Percentiles rank a stretch among this genome's conserved stretches.
These are phyloP conservation scores for Schwanniomyces etchellsii DNA, from an alignment of 1,139 yeast species.

Conservation along the genomic window DNA sequence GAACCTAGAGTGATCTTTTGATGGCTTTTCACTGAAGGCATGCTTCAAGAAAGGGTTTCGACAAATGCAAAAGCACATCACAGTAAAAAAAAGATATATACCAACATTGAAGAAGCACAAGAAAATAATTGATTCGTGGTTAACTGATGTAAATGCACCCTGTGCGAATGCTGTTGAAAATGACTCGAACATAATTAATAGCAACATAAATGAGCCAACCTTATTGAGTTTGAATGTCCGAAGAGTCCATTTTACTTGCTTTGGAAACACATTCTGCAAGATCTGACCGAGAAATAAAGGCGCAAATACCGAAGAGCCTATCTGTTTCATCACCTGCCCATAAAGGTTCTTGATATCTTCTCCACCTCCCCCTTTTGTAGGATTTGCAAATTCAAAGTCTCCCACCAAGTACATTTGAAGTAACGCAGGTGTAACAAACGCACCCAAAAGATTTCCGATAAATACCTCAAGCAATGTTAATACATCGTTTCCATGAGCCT, in stretches of 20 bases:
- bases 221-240: conserved; percentile 58
- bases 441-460: conserved; percentile 78
- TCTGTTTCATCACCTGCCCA: conserved; percentile 73
- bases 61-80: conserved; percentile 50
- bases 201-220: conserved; percentile 72
- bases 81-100: conserved; percentile 69
- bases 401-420: conserved; percentile 63
- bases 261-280: conserved; percentile 63
- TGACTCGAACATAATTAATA: conserved; percentile 76
- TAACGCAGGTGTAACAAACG: conserved; percentile 80
- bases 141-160: conserved; percentile 66
- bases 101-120: conserved; percentile 78
- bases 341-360: conserved; percentile 54
- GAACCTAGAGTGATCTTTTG: conserved; percentile 29
- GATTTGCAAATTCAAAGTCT: conserved; percentile 77
- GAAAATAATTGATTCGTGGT: conserved; percentile 65
- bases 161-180: conserved; percentile 87
- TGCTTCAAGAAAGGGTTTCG: conserved; percentile 52
- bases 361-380: conserved; percentile 46
- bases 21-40: conserved; percentile 44
- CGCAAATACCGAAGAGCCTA: conserved; percentile 76
- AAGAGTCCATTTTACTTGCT: conserved; percentile 55
- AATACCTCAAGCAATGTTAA: conserved; percentile 80
- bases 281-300: conserved; percentile 89
- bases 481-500: conserved; percentile 75